These are phyloP conservation scores for Macrotyloma uniflorum DNA, from an alignment of 306 rosid species.

Conservation along the genomic window DNA sequence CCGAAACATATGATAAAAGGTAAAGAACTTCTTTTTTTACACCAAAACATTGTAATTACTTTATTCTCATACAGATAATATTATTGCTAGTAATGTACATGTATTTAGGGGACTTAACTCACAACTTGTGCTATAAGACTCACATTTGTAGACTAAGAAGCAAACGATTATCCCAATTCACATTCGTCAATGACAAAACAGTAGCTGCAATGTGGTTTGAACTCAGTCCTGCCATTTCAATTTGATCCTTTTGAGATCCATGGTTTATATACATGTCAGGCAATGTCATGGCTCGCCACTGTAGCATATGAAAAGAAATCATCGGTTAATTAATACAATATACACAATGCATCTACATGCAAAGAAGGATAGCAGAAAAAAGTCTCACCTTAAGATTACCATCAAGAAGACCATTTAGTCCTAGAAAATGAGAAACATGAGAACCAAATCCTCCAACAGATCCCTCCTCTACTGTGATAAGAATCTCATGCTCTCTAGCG, in stretches of 20 bases:
- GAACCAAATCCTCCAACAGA: slow-evolving; percentile 76
- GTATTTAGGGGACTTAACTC: neutral
- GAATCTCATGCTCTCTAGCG: slow-evolving; percentile 59
- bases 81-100: neutral
- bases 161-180: slow-evolving; percentile 36
- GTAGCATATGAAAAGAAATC: slow-evolving; percentile 21
- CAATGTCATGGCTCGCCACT: slow-evolving; percentile 66
- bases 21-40: too few species aligned
- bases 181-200: slow-evolving; percentile 52
- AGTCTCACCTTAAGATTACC: slow-evolving; percentile 61
- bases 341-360: neutral
- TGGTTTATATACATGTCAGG: slow-evolving; percentile 75
- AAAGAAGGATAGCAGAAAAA: neutral
- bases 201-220: slow-evolving; percentile 64
- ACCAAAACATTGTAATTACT: too few species aligned
- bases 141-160: slow-evolving; percentile 35
- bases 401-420: slow-evolving; percentile 61
- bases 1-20: too few species aligned
- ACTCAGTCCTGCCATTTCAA: slow-evolving; percentile 58
- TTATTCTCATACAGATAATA: neutral
- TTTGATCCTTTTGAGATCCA: slow-evolving; percentile 61
- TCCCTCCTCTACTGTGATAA: slow-evolving; percentile 75
- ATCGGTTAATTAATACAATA: neutral
- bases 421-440: slow-evolving; percentile 69
- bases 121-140: neutral